A percentile compares a stretch with the other conserved stretches of the same genome.
Evolutionary conservation across 495 filamentous ascomycete species (phyloP).

Genomic region (Schizothecium vesticola): DNA sequence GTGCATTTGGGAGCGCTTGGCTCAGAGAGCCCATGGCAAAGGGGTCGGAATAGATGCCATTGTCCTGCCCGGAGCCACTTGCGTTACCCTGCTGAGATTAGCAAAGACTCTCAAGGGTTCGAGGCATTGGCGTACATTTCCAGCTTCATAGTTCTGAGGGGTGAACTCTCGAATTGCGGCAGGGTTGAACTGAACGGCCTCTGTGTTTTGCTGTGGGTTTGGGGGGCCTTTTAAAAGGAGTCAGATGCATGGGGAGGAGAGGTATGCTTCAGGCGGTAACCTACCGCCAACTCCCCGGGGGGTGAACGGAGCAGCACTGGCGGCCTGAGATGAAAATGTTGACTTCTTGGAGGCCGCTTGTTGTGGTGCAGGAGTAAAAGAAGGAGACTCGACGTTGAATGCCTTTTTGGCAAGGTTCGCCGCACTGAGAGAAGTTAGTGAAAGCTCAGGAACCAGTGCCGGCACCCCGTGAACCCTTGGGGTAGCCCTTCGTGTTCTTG

Average conservation of each 20-base stretch:
- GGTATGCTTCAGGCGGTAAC: slow-evolving; percentile 14
- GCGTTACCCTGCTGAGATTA: slow-evolving; percentile 14
- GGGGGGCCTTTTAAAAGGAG: slow-evolving; percentile 26
- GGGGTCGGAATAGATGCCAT: slow-evolving; percentile 47
- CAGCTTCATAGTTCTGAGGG: slow-evolving; percentile 65
- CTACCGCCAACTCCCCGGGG: slow-evolving; percentile 49
- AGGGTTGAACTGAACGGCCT: slow-evolving; percentile 44
- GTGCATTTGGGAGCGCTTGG: slow-evolving; percentile 46
- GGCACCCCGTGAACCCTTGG: not conserved
- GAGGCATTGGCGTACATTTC: slow-evolving; percentile 49
- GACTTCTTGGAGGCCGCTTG: slow-evolving; percentile 51
- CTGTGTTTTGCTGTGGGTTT: slow-evolving; percentile 31
- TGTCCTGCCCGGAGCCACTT: slow-evolving; percentile 19
- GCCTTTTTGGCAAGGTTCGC: slow-evolving; percentile 59
- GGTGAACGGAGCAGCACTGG: slow-evolving; percentile 86
- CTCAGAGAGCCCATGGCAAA: slow-evolving; percentile 52
- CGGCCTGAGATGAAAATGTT: slow-evolving; percentile 75
- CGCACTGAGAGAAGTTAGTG: not conserved
- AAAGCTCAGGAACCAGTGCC: not conserved
- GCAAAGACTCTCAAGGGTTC: not conserved
- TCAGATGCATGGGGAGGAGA: slow-evolving; percentile 1
- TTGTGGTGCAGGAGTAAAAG: slow-evolving; percentile 73
- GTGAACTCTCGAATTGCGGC: slow-evolving; percentile 70
- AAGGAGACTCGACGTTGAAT: slow-evolving; percentile 92
- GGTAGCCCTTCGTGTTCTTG: not conserved